Percentiles rank a stretch among this genome's conserved stretches.
These are phyloP conservation scores for Cinnamomum chago DNA, from an alignment of 164 flowering plant genomes.

Conservation along the genomic window DNA sequence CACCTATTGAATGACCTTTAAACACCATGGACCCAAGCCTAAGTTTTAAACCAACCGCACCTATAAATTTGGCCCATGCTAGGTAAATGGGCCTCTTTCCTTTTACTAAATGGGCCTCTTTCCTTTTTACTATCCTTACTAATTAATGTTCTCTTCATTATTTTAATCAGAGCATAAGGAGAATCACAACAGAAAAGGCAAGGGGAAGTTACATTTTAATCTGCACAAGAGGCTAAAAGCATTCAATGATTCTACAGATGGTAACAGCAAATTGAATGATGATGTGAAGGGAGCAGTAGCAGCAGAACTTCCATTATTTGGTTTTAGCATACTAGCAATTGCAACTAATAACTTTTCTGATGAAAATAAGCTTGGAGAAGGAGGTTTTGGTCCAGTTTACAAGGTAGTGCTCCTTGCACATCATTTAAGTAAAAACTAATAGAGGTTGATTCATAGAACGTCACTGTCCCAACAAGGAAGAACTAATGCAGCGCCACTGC, in stretches of 20 bases:
- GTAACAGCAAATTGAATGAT: too few relatives aligned
- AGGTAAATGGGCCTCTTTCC: too few relatives aligned
- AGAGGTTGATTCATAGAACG: background rate
- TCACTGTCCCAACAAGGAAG: background rate
- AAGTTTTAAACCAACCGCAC: too few relatives aligned
- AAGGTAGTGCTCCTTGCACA: background rate
- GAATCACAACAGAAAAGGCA: background rate
- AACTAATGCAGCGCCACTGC: too few relatives aligned
- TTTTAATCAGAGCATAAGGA: background rate
- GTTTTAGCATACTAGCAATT: background rate
- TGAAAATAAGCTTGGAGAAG: constrained; percentile 1
- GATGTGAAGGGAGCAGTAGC: background rate
- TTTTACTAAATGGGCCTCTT: too few relatives aligned
- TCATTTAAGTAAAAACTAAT: background rate
- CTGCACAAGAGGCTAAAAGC: background rate
- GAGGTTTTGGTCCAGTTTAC: constrained; percentile 6
- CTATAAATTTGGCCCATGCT: too few relatives aligned
- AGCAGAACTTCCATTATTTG: background rate
- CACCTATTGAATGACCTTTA: too few relatives aligned
- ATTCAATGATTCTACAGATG: background rate
- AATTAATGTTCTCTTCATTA: too few relatives aligned
- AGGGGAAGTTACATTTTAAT: background rate
- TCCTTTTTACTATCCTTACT: background rate
- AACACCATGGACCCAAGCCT: too few relatives aligned
- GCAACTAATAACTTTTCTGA: background rate